Base-by-base conservation (phyloP, 2,329 filamentous ascomycete species). In the Colletotrichum sp. region DNA sequence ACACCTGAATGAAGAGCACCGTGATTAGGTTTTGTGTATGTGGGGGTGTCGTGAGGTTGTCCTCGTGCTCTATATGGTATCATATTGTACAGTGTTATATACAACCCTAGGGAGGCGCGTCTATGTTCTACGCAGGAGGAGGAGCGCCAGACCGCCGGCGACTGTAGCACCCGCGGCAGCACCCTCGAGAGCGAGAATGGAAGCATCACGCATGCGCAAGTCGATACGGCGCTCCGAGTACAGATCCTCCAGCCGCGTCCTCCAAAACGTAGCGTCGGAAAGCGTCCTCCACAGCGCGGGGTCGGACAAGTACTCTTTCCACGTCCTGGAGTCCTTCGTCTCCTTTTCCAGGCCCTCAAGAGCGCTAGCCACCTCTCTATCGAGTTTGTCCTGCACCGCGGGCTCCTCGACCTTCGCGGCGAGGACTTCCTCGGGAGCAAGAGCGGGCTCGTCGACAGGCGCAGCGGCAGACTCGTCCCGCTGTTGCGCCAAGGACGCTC, bases 201-300 rank as follows among this genome's bases (percentile, higher is more conserved):
- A 95, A 36, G 94, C 85, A 79, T 96, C 94, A 68, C 91, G 89
- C 87, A 94, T 94, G 58, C 90, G 90, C 76, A 95, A 80, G 64
- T 89, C 86, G 79, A 95, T 86, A 76, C 85, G 85, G 78, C 92
- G 88, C 71, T 95, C 92, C 83, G 93, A 95, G 84, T 89, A 91
- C 18, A 95, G 83, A 77, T 95, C 92, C 55, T 85, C 80, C 7
- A 90, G 79, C 5, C 85, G 86, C 8, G 87, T 85, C 79, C 85
- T 88, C 87, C 90, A 92, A 43, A 43, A 43, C 36, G 36, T 10
- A 9, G 36, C 2, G 36, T 43, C 36, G 36, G 36, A 43, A 10
- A 43, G 36, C 4, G 36, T 43, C 36, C 36, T 43, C 36, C 36
- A 43, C 75, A 83, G 81, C 5, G 79, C 77, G 2, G 86, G 86